These are phyloP conservation scores for Wickerhamomyces strasburgensis DNA, from an alignment of 805 yeast species.

Conservation along the genomic window DNA sequence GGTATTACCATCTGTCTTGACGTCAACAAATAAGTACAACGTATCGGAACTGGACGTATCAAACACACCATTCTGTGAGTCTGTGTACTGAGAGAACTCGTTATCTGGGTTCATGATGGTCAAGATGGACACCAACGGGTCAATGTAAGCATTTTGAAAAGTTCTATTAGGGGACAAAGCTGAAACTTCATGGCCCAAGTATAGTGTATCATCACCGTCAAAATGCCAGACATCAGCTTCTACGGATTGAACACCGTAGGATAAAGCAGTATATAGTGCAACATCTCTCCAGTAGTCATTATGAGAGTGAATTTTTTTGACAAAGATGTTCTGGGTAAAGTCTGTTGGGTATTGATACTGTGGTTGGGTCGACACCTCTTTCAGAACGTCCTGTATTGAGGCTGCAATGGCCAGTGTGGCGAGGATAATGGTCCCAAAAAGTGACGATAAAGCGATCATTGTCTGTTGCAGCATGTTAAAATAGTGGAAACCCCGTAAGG, in stretches of 20 bases:
- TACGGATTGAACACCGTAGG: slow-evolving; percentile 50
- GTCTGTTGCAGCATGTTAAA: neutral
- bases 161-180: slow-evolving; percentile 45
- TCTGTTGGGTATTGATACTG: slow-evolving; percentile 19
- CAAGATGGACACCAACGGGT: slow-evolving; percentile 47
- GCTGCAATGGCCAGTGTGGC: slow-evolving; percentile 5
- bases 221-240: slow-evolving; percentile 64
- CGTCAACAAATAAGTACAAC: slow-evolving; percentile 59
- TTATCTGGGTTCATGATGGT: slow-evolving; percentile 39
- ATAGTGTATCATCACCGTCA: slow-evolving; percentile 34
- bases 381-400: slow-evolving; percentile 18
- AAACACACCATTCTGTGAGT: slow-evolving; percentile 35
- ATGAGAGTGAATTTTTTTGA: slow-evolving; percentile 54
- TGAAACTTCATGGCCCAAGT: slow-evolving; percentile 60
- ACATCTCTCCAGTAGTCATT: slow-evolving; percentile 66
- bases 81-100: slow-evolving; percentile 11
- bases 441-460: neutral
- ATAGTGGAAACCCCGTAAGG: too few relatives aligned
- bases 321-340: slow-evolving; percentile 22
- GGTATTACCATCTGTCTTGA: slow-evolving; percentile 45
- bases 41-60: slow-evolving; percentile 44
- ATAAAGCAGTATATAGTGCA: slow-evolving; percentile 55
- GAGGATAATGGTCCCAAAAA: neutral
- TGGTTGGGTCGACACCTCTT: slow-evolving; percentile 12
- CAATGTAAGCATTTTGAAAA: slow-evolving; percentile 47